A percentile compares a stretch with the other conserved stretches of the same genome.
These are phyloP conservation scores for Colletotrichum incanum DNA, from an alignment of 2,329 filamentous ascomycete species.

Conservation along the genomic window DNA sequence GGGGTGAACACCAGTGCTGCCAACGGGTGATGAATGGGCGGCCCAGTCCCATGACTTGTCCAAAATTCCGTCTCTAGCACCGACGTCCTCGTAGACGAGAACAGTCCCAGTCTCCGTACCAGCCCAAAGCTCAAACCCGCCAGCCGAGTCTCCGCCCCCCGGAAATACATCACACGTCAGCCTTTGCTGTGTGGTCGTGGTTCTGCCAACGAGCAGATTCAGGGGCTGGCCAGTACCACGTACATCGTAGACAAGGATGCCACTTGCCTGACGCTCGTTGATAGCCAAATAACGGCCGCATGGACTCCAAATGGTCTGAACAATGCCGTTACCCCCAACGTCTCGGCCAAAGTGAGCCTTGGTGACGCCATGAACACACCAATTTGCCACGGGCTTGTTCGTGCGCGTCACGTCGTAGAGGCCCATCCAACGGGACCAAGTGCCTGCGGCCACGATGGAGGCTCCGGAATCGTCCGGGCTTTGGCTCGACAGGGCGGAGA, in stretches of 20 bases:
- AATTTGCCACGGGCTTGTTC: conserved; percentile 70
- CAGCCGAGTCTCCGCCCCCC: conserved; percentile 50
- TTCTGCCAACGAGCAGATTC: conserved; percentile 66
- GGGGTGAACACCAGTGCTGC: conserved; percentile 65
- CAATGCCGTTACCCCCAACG: conserved; percentile 74
- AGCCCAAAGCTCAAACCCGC: conserved; percentile 75
- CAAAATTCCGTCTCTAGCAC: conserved; percentile 60
- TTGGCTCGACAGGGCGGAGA: conserved; percentile 70
- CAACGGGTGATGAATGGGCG: conserved; percentile 64
- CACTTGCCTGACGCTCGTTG: conserved; percentile 70
- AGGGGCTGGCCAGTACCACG: conserved; percentile 72
- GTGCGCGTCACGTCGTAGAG: conserved; percentile 73
- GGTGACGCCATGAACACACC: conserved; percentile 72
- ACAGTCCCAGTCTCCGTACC: conserved; percentile 69
- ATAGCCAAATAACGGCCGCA: conserved; percentile 76
- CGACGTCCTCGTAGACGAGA: conserved; percentile 73
- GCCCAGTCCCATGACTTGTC: conserved; percentile 66
- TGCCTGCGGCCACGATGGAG: conserved; percentile 72
- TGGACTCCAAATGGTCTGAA: conserved; percentile 73
- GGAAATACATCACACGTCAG: conserved; percentile 70
- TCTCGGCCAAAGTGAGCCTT: conserved; percentile 53
- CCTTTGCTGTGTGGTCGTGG: conserved; percentile 69
- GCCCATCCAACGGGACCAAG: conserved; percentile 75
- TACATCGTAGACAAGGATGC: conserved; percentile 75
- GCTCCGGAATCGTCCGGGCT: conserved; percentile 52